A percentile compares a stretch with the other conserved stretches of the same genome.
phyloP scores from a whole-genome alignment of 192 early-diverging fungal species.

The Oehlia diaphana region DNA sequence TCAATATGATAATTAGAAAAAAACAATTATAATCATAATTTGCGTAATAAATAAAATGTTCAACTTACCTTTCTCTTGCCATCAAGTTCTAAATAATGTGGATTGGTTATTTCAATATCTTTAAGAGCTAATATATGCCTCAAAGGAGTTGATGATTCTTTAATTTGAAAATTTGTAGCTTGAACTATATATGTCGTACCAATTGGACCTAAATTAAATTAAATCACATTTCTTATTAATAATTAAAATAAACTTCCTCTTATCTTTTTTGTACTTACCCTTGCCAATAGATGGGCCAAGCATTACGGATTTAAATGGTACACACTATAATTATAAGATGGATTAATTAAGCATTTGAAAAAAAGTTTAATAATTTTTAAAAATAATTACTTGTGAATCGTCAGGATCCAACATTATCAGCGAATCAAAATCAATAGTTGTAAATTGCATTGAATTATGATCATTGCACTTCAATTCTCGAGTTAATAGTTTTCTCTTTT shows the following conservation, averaged over 20 bases:
- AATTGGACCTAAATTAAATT: conserved; percentile 26
- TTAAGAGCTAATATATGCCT: conserved; percentile 40
- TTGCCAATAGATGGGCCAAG: conserved; percentile 38
- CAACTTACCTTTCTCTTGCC: conserved; percentile 49
- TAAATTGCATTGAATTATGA: conserved; percentile 26
- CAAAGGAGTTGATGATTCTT: conserved; percentile 34
- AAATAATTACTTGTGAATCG: conserved; percentile 35
- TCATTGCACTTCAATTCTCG: conserved; percentile 19
- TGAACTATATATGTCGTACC: conserved; percentile 41
- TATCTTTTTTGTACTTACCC: background rate
- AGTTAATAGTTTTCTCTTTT: conserved; percentile 42
- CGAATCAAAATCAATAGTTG: conserved; percentile 40
- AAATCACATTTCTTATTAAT: conserved; percentile 8
- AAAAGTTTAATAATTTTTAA: background rate
- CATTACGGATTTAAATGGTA: conserved; percentile 35
- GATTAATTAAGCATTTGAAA: background rate
- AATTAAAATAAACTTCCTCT: too few relatives aligned
- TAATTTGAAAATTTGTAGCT: conserved; percentile 39
- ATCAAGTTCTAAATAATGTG: conserved; percentile 49
- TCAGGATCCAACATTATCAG: conserved; percentile 40
- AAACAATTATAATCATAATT: background rate
- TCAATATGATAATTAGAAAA: background rate
- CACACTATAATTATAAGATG: background rate
- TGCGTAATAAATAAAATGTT: background rate
- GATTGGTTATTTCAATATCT: conserved; percentile 43